These are phyloP conservation scores for Ligustrum vulgare DNA, from an alignment of 257 asterid genomes.

Conservation along the genomic window DNA sequence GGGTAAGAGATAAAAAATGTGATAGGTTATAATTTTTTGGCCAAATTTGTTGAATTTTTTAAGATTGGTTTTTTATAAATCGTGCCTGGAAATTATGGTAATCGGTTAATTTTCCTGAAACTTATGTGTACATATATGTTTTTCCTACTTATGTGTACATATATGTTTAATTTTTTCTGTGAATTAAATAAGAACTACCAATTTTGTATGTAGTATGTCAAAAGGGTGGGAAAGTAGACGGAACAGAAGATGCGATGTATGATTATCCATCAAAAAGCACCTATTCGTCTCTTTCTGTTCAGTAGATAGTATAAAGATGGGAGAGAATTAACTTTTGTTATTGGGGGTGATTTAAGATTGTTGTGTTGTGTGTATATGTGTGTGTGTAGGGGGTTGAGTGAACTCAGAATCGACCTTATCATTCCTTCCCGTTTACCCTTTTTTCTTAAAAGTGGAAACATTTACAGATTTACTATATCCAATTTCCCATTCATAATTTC, in stretches of 20 bases:
- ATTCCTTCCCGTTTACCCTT: neutral
- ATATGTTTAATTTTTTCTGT: slow-evolving; percentile 2
- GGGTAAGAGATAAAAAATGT: too few relatives aligned
- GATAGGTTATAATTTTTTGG: too few relatives aligned
- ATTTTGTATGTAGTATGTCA: slow-evolving; percentile 7
- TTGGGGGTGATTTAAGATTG: neutral
- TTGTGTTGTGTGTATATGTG: neutral
- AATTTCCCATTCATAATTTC: neutral
- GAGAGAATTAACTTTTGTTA: neutral
- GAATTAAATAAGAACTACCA: slow-evolving; percentile 4
- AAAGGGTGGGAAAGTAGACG: neutral
- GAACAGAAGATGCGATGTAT: neutral
- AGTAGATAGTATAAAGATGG: neutral
- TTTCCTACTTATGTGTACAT: slow-evolving; percentile 1
- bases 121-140: too few relatives aligned
- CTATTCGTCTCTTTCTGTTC: neutral
- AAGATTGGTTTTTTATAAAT: too few relatives aligned
- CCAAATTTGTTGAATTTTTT: too few relatives aligned
- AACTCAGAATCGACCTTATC: neutral
- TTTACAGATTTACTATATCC: neutral
- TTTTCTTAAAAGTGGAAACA: neutral
- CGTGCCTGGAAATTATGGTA: too few relatives aligned
- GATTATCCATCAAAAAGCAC: neutral
- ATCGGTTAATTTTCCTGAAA: too few relatives aligned
- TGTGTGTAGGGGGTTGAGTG: neutral